Base-by-base conservation (phyloP, 306 rosid species). In the Astragalus glycyphyllos region DNA sequence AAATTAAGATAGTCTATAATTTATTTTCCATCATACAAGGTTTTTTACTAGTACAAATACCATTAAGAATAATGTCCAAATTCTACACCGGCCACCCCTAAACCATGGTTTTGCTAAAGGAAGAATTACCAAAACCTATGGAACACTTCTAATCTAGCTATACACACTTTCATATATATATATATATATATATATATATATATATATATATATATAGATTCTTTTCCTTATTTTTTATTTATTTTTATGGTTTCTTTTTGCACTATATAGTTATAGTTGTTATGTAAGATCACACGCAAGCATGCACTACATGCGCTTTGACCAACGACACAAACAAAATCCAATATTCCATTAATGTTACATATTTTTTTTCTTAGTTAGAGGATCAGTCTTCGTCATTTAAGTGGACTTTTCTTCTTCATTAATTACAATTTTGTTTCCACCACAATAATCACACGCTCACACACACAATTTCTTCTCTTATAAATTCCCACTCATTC, bases 281-380 rank as follows among this genome's bases (percentile, higher is more conserved):
- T 26, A 26, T 26, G 40, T 0, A 8, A 16, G 78, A 46, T 26
- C 8, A 42, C 82, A 82, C 87, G 87, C 76, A 84, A 87, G 77
- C 85, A 59, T 59, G 65, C 65, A 45, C 23, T 74, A 31, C n/a
- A 13, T 32, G 15, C 12, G n/a, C 66, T 60, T 84, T 86, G 88
- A 86, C 91, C 76, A 68, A 58, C 14, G 1, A 26, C 31, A 65
- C 57, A 51, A 5, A 26, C 11, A 20, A 41, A 40, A 26, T 13
- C 3, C 44, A 29, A 26, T 34, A 6, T 20, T 20, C 23, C 10
- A 3, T 69, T 47, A 1, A 29, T 32, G n/a, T 40, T 6, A n/a
- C 12, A 58, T 23, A 55, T n/a, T 14, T 11, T 15, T 2, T 8
- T 9, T 16, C 16, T 12, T 8, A 0, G 6, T 45, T 58, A 4